Evolutionary conservation across 495 filamentous ascomycete genomes (phyloP), one percentile per base, ranked within the genome.

Genomic region (Terfezia boudieri): DNA sequence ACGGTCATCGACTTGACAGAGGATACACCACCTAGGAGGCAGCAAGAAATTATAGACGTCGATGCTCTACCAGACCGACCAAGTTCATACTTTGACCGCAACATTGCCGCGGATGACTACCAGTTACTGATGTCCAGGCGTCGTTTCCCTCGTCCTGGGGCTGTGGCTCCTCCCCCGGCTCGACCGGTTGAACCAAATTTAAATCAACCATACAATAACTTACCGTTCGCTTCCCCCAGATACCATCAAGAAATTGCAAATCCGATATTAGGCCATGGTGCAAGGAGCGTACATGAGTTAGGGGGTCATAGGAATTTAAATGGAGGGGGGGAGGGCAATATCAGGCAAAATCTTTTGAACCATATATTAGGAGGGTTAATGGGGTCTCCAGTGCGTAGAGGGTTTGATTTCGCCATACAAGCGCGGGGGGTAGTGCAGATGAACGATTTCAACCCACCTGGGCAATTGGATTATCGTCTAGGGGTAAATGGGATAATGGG

Each of bases 1-100:
- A 64, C 66, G 17, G 53, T 70, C 36, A 70, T 70, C 52, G 68
- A 70, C 55, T 61, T 70, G 9, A 70, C 68, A n/a, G 66, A 68
- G 32, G 46, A 54, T 46, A 43, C 36, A 20, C 53, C 36, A 49
- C 38, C 56, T 49, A 37, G 48, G 50, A 36, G 50, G 36, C 32
- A 32, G 38, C 50, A 49, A 26, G 61, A 64, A 36, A 52, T 64
- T n/a, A 63, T 58, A 9, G 54, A 63, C 14, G 58, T 66, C 32
- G 58, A 67, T 52, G 66, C 66, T 36, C 53, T 66, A 37, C 56
- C 69, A 55, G 62, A 67, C 53, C 12, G 41, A 46, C 41, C 41
- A 46, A 14, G 2, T 14, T 46, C 41, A 46, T 46, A 35, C 63
- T 59, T 55, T 62, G 53, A 22, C 57, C 49, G 46, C 52, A 57